Base-by-base conservation (phyloP, 1,284 basidiomycete genomes). In the Tilletia setariae region DNA sequence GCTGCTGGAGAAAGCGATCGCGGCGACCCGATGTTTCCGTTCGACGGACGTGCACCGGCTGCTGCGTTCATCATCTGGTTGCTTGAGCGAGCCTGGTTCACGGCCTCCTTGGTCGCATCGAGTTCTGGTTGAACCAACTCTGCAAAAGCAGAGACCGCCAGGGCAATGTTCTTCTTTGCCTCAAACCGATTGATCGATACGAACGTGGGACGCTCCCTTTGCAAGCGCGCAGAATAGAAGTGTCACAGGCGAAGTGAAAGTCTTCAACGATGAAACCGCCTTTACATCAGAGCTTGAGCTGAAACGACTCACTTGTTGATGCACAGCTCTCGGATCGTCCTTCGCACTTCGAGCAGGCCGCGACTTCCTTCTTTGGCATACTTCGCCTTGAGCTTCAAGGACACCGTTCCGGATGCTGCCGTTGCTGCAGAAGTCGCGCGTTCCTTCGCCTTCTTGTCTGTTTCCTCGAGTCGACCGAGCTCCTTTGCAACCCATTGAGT, bases 181-280 rank as follows among this genome's bases (percentile, higher is more conserved):
- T 98, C 95, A 79, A 96, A 98, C 0, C 95, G 90, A 81, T 98
- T 98, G 65, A 98, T 85, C 0, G 94, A 97, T 0, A 98, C 78
- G 1, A 98, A 83, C 0, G 91, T 93, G 1, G 90, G 91, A 2
- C 87, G 86, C 43, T 87, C 82, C 19, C 64, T 62, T n/a, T 25
- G 23, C 3, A 66, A 25, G 32, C 46, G 46, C 21, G 46, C 16
- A 49, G 7, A 49, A 49, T 19, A 4, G 16, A 11, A 40, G 35
- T 4, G 65, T n/a, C n/a, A n/a, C n/a, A n/a, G n/a, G n/a, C n/a
- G n/a, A n/a, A n/a, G n/a, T n/a, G n/a, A n/a, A n/a, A n/a, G n/a
- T n/a, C n/a, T n/a, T 40, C 35, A 40, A 11, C 35, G 11, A 4
- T 40, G 35, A 40, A 6, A 11, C 11, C 35, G 35, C 35, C 4